Evolutionary conservation across 352 stramenopile species (phyloP).

Genomic region (Elongisporangium prolatum): DNA sequence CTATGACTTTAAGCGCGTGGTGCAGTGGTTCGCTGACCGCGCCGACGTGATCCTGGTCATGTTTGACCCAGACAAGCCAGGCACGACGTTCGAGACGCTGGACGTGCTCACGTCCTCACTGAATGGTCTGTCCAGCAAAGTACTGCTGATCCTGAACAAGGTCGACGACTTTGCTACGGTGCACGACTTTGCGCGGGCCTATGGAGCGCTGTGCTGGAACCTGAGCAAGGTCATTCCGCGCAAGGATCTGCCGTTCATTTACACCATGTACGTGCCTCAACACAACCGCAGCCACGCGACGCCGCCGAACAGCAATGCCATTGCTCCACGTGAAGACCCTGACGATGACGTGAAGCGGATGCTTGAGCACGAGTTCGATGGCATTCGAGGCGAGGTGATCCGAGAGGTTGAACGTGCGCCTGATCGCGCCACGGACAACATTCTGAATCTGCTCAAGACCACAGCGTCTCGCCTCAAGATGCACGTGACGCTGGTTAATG

Average conservation of each 20-base stretch:
- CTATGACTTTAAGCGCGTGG: conserved; percentile 85
- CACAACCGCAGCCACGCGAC: conserved; percentile 31
- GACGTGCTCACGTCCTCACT: conserved; percentile 81
- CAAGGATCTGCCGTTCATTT: conserved; percentile 87
- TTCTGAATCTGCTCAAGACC: conserved; percentile 77
- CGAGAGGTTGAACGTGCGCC: conserved; percentile 76
- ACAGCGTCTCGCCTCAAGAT: conserved; percentile 81
- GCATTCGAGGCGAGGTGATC: conserved; percentile 79
- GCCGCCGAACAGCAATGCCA: neutral
- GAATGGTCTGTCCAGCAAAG: conserved; percentile 70
- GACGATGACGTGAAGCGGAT: conserved; percentile 53
- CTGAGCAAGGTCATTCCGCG: conserved; percentile 84
- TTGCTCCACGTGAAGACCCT: conserved; percentile 1
- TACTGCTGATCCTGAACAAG: conserved; percentile 87
- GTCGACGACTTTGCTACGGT: conserved; percentile 86
- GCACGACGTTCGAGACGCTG: conserved; percentile 86
- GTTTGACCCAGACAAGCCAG: conserved; percentile 87
- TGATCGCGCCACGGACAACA: conserved; percentile 79
- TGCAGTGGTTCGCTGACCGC: conserved; percentile 84
- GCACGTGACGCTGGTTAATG: conserved; percentile 75
- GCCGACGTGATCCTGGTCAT: conserved; percentile 87
- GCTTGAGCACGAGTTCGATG: conserved; percentile 84
- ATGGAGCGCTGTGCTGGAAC: conserved; percentile 86
- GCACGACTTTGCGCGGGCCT: conserved; percentile 83
- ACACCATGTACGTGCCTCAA: conserved; percentile 85